A percentile compares a stretch with the other conserved stretches of the same genome.
Conservation (phyloP, 805 yeast species). For the Cyberlindnera galapagoensis region DNA sequence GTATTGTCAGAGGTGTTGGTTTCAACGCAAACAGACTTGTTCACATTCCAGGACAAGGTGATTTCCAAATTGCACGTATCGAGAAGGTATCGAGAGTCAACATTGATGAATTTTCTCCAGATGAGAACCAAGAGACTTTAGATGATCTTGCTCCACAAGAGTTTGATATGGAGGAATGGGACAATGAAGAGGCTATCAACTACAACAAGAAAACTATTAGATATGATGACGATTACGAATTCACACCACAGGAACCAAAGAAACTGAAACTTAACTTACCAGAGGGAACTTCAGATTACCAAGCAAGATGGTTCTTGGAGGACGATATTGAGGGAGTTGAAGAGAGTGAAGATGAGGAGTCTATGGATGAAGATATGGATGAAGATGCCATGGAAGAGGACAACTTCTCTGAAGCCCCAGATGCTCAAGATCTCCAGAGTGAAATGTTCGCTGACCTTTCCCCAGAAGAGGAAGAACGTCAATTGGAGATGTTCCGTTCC, state of each 20-base stretch:
- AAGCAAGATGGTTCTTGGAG: conserved; percentile 71
- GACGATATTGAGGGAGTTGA: conserved; percentile 32
- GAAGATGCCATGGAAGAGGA: conserved; percentile 24
- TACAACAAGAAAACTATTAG: conserved; percentile 24
- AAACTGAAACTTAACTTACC: conserved; percentile 49
- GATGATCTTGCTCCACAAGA: conserved; percentile 57
- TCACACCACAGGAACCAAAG: conserved; percentile 29
- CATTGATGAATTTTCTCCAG: conserved; percentile 26
- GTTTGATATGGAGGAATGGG: conserved; percentile 38
- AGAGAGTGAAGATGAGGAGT: conserved; percentile 24
- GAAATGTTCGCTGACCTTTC: conserved; percentile 69
- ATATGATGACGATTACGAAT: conserved; percentile 35
- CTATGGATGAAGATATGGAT: conserved; percentile 10
- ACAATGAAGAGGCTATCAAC: conserved; percentile 28
- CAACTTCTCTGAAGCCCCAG: conserved; percentile 26
- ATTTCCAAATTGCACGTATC: conserved; percentile 67
- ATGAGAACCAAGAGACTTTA: conserved; percentile 45
- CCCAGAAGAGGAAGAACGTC: conserved; percentile 79
- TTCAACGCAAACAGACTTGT: conserved; percentile 71
- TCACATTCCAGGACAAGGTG: conserved; percentile 88
- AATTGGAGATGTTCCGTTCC: conserved; percentile 59
- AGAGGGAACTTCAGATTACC: conserved; percentile 75
- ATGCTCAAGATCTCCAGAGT: conserved; percentile 28
- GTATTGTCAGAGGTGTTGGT: conserved; percentile 82
- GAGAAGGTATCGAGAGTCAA: conserved; percentile 39